Evolutionary conservation across 352 stramenopile genomes (phyloP), one percentile per base, ranked within the genome.

Genomic region (Phytophthora nicotianae): DNA sequence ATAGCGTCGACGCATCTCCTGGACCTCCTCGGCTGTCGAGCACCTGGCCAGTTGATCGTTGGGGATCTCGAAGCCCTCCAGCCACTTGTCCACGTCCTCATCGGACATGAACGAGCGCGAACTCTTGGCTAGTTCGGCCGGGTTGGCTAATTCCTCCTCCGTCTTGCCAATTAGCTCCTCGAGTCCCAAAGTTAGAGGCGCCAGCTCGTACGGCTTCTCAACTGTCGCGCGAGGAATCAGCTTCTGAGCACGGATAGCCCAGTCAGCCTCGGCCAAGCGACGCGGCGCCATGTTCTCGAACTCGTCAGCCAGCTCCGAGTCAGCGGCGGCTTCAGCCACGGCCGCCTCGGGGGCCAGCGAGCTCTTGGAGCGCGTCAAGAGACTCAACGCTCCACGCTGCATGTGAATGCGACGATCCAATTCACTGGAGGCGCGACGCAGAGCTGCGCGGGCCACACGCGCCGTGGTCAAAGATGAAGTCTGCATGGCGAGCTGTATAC

Each of bases 61-160:
- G 2, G 85, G 82, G 33, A 93, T 77, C 51, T 77, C 55, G 45
- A 83, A 91, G 11, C 78, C 63, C 11, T 68, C 62, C 9, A 93
- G 78, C 81, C 82, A 93, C 48, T 87, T 83, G 49, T 91, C 77
- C 17, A 91, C 81, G n/a, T 93, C 85, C 35, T 77, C 79, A 20
- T 90, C 78, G 7, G 68, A 76, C 11, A 93, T 93, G 54, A 64
- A 74, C 8, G 68, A 50, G 52, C 82, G 79, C 2, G 68, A 64
- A 19, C 47, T 61, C 24, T 38, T 58, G 9, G 52, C 50, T 5
- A 67, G 0, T 24, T 62, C 35, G 0, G 20, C 49, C 1, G 61
- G 43, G 42, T 72, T 65, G 5, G 51, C 16, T 17, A 62, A 23
- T 19, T 66, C 50, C 24, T 64, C 50, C 10, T 75, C 52, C 3